A percentile compares a stretch with the other conserved stretches of the same genome.
Evolutionary conservation across 257 asterid species (phyloP).

Genomic region (Linderniella brevidens): DNA sequence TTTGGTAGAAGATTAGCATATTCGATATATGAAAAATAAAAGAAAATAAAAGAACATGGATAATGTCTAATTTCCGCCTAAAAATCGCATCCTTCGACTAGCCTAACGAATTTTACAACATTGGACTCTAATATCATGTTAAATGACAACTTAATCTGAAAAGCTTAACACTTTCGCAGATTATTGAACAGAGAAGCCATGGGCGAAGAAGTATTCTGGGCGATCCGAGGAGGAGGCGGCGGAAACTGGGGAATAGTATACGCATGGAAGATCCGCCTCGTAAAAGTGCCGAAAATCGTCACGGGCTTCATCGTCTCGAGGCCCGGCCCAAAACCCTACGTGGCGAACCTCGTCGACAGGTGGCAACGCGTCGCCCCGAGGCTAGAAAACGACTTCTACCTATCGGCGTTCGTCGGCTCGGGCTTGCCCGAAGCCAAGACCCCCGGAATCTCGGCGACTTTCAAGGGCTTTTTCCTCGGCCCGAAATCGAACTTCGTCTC

Average conservation of each 20-base stretch:
- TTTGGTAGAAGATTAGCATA: too few species aligned
- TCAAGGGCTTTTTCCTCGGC: conserved; percentile 52
- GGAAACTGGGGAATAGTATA: conserved; percentile 49
- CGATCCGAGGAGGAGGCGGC: conserved; percentile 80
- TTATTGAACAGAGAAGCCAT: conserved; percentile 36
- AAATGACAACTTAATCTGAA: too few species aligned
- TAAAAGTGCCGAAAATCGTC: conserved; percentile 21
- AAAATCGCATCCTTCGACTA: too few species aligned
- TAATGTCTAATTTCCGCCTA: too few species aligned
- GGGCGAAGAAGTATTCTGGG: conserved; percentile 89
- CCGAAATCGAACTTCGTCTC: conserved; percentile 17
- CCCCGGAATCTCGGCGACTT: conserved; percentile 46
- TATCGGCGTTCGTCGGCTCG: conserved; percentile 42
- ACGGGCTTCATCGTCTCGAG: conserved; percentile 32
- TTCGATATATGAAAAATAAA: too few species aligned
- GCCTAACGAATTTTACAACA: too few species aligned
- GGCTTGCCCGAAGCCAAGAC: conserved; percentile 27
- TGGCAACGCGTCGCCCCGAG: conserved; percentile 54
- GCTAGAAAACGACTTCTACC: conserved; percentile 23
- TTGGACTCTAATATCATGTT: too few species aligned
- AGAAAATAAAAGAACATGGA: too few species aligned
- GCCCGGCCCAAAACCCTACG: conserved; percentile 16
- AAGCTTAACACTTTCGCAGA: too few species aligned
- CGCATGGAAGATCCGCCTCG: conserved; percentile 54
- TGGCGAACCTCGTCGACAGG: conserved; percentile 21